These are phyloP conservation scores for Saccharomycopsis lassenensis DNA, from an alignment of 805 yeast genomes.

Conservation along the genomic window DNA sequence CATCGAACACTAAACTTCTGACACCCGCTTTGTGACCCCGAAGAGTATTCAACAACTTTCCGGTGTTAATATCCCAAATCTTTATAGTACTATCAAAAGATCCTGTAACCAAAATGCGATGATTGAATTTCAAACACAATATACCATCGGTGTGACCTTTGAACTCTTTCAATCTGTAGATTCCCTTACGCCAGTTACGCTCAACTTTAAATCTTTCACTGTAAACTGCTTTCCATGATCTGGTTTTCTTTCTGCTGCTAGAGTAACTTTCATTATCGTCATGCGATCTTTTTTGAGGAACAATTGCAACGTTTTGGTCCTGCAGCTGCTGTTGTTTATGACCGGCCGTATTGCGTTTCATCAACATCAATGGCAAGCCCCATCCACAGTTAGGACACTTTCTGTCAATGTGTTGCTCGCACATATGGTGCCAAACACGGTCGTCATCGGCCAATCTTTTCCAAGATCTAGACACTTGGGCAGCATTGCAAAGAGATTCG, in stretches of 20 bases:
- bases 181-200: constrained; percentile 88
- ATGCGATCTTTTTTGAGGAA: not conserved
- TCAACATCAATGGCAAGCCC: constrained; percentile 93
- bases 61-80: constrained; percentile 85
- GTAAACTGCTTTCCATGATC: constrained; percentile 96
- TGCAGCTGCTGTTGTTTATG: constrained; percentile 3
- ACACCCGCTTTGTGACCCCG: constrained; percentile 88
- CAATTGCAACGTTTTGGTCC: not conserved
- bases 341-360: constrained; percentile 57
- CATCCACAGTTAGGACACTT: constrained; percentile 98
- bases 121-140: constrained; percentile 77
- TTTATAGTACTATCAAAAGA: constrained; percentile 84
- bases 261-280: not conserved
- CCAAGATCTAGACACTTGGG: constrained; percentile 87
- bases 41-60: constrained; percentile 64
- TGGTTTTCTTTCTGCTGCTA: constrained; percentile 29
- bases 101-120: constrained; percentile 76
- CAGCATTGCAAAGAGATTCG: constrained; percentile 85
- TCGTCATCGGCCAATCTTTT: constrained; percentile 88
- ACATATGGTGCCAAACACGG: constrained; percentile 95
- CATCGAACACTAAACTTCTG: constrained; percentile 74
- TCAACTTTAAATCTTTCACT: constrained; percentile 86
- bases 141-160: constrained; percentile 82
- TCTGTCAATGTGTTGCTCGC: constrained; percentile 95
- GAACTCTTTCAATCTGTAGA: constrained; percentile 51